Evolutionary conservation across 2,329 filamentous ascomycete genomes (phyloP).

Genomic region (Cordyceps cicadae): DNA sequence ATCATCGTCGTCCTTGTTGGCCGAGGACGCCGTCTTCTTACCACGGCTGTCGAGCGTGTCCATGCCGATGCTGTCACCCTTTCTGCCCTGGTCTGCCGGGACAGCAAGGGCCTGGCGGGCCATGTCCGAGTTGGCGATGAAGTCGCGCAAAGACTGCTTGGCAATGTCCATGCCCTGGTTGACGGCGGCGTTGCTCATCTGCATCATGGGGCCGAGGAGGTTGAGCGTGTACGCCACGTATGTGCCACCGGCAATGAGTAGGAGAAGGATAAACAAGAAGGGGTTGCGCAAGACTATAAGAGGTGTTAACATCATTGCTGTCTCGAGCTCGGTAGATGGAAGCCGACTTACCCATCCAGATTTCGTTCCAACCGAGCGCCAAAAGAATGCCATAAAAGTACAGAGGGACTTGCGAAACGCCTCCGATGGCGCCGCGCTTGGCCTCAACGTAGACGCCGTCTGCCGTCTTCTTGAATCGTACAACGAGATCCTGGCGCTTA

Average conservation of each 20-base stretch:
- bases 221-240: conserved; percentile 93
- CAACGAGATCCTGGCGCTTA: conserved; percentile 83
- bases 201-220: conserved; percentile 88
- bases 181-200: conserved; percentile 86
- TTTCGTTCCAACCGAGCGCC: conserved; percentile 97
- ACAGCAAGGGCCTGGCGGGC: conserved; percentile 77
- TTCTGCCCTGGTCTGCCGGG: conserved; percentile 39
- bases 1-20: conserved; percentile 37
- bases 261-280: conserved; percentile 80
- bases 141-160: conserved; percentile 84
- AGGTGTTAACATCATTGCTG: conserved; percentile 10
- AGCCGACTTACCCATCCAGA: conserved; percentile 67
- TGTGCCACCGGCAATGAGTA: conserved; percentile 65
- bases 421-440: conserved; percentile 91
- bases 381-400: conserved; percentile 91
- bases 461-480: conserved; percentile 96
- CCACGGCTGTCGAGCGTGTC: conserved; percentile 53
- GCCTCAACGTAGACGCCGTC: conserved; percentile 98
- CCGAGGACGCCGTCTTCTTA: conserved; percentile 35
- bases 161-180: conserved; percentile 82
- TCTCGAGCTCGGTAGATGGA: conserved; percentile 11
- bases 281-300: conserved; percentile 80
- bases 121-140: conserved; percentile 78
- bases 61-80: conserved; percentile 45
- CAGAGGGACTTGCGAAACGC: conserved; percentile 84